Evolutionary conservation across 164 flowering plant species (phyloP).

Genomic region (Malania oleifera): DNA sequence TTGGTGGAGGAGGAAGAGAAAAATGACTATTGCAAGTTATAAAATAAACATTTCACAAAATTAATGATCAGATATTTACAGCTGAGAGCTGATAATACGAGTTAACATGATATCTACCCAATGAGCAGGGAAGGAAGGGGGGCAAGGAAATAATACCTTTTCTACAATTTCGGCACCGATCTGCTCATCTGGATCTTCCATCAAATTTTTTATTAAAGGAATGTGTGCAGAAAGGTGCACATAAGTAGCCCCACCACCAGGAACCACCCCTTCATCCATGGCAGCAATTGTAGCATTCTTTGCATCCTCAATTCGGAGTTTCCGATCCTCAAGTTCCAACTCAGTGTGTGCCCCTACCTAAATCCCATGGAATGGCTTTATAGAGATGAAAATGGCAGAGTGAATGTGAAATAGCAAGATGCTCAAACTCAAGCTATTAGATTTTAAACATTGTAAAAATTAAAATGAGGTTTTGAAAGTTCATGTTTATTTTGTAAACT

Average conservation of each 20-base stretch:
- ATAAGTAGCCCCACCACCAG: constrained; percentile 88
- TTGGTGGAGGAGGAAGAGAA: too few species aligned
- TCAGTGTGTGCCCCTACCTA: constrained; percentile 96
- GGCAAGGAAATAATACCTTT: constrained; percentile 33
- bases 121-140: neutral
- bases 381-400: neutral
- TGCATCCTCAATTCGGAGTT: constrained; percentile 91
- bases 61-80: too few species aligned
- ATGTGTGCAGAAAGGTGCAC: constrained; percentile 64
- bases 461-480: too few species aligned
- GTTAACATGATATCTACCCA: neutral
- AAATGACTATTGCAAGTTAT: too few species aligned
- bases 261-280: constrained; percentile 85
- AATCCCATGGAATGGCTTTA: constrained; percentile 19
- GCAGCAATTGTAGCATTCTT: constrained; percentile 93
- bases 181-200: constrained; percentile 66
- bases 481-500: too few species aligned
- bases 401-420: too few species aligned
- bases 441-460: too few species aligned
- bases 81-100: neutral
- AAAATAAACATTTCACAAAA: too few species aligned
- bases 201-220: constrained; percentile 40
- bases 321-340: constrained; percentile 82
- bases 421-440: too few species aligned
- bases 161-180: constrained; percentile 77